A percentile compares a stretch with the other conserved stretches of the same genome.
phyloP scores from a whole-genome alignment of 2,329 filamentous ascomycete genomes.

The Blastomyces parvus region DNA sequence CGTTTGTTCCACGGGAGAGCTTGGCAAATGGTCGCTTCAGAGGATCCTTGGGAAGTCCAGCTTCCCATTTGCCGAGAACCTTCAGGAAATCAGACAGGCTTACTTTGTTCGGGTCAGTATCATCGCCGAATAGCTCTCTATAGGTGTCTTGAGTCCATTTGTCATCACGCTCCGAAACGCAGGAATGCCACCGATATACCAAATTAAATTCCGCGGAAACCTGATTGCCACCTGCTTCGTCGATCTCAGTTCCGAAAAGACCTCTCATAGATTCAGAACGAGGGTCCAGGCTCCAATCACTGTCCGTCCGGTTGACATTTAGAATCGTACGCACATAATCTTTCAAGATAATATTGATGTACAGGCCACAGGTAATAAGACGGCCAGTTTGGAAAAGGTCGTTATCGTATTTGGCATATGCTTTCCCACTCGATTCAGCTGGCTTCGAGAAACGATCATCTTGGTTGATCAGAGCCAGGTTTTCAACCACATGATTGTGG shows the following conservation, averaged over 20 bases:
- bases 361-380: slow-evolving; percentile 26
- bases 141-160: slow-evolving; percentile 61
- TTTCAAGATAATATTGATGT: slow-evolving; percentile 29
- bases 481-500: slow-evolving; percentile 33
- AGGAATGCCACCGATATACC: slow-evolving; percentile 51
- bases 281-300: slow-evolving; percentile 38
- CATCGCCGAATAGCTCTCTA: slow-evolving; percentile 20
- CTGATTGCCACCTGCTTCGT: slow-evolving; percentile 41
- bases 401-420: slow-evolving; percentile 28
- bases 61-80: slow-evolving; percentile 48
- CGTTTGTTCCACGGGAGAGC: slow-evolving; percentile 50
- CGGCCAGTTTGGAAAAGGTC: slow-evolving; percentile 29
- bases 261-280: slow-evolving; percentile 26
- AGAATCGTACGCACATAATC: slow-evolving; percentile 27
- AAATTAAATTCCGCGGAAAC: slow-evolving; percentile 46
- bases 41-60: slow-evolving; percentile 50
- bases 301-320: slow-evolving; percentile 32
- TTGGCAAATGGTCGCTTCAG: slow-evolving; percentile 52
- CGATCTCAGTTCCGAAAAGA: slow-evolving; percentile 22
- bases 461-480: slow-evolving; percentile 36
- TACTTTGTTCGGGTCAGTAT: slow-evolving; percentile 18
- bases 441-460: slow-evolving; percentile 27
- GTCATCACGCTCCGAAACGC: slow-evolving; percentile 59
- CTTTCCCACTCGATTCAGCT: slow-evolving; percentile 28
- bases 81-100: slow-evolving; percentile 32